Evolutionary conservation across 2,329 filamentous ascomycete species (phyloP), one percentile per base, ranked within the genome.

Genomic region (Monilinia laxa): DNA sequence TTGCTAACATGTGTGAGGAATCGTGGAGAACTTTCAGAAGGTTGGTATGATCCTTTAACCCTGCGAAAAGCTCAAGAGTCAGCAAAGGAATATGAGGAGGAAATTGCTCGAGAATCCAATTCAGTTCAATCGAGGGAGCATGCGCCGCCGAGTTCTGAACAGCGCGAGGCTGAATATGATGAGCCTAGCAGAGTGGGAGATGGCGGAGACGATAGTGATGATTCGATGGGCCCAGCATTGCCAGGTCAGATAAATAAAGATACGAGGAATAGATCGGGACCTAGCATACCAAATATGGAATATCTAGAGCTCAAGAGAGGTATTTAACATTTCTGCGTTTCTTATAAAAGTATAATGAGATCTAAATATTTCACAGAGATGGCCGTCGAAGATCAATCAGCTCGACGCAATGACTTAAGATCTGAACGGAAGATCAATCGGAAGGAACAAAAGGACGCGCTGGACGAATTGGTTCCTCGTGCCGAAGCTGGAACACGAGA

Each of bases 41-140:
- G 92, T 57, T 99, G 94, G 94, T 99, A 98, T 78, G 92, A 96
- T 75, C 90, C 93, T 10, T 85, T 85, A 67, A 90, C 79, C 11
- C 70, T 76, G 40, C 76, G 77, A 12, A 77, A 75, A 70, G 73
- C 76, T 12, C 56, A 72, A 35, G 73, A 70, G 68, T 63, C 68
- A 59, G 60, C 70, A 10, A 54, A 59, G 7, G 69, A 62, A 42
- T 52, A 67, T 45, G 49, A 56, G 10, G 55, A 63, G 16, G 49
- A 66, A 35, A 45, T 55, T 28, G 62, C 66, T 56, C 58, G 67
- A 28, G 69, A 71, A 18, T 52, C 64, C 12, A 56, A 69, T 38
- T 25, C 28, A 11, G 25, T 25, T 11, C 68, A 59, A 56, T 56
- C 66, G 16, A 69, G 68, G 16, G 45, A 67, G 54, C 57, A 63